Evolutionary conservation across 495 filamentous ascomycete species (phyloP), one percentile per base, ranked within the genome.

Genomic region (Talaromyces proteolyticus): DNA sequence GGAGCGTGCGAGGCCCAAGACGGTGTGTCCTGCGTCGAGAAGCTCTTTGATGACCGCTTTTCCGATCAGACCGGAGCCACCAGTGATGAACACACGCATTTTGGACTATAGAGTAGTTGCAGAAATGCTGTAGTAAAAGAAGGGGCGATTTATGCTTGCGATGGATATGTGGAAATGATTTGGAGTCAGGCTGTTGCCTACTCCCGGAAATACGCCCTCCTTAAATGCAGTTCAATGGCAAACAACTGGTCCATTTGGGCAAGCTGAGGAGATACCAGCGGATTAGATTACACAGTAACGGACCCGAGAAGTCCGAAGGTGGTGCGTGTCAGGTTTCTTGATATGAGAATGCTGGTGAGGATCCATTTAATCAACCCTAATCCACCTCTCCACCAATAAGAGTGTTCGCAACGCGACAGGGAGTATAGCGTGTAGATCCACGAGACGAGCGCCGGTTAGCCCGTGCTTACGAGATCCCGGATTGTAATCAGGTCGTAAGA

Each of bases 51-150:
- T 61, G 11, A 76, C 62, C 6, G 66, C 66, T 22, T 53, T 46
- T 54, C 75, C 75, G 45, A 78, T 63, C 47, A 65, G 74, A 59
- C 74, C 74, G 37, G 68, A 64, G 6, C 70, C 65, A 38, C 74
- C 73, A 18, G 76, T 78, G 38, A 29, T 29, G 25, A 29, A 29
- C 25, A 6, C 12, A 29, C 25, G 25, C 25, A 29, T 29, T 29
- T 29, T 29, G 12, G 25, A 29, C 25, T 29, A 29, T 12, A 29
- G 25, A 12, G 25, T 6, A 29, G 12, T 29, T 29, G 26, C 6
- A 29, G 26, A 12, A 29, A 12, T 6, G 5, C 12, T 29, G 5
- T 29, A 12, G 5, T 29, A 6, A 29, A 29, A 29, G 26, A 29
- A 5, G 12, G 12, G 12, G 12, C 12, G 26, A 6, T 29, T 12